Percentiles rank a stretch among this genome's conserved stretches.
phyloP scores from a whole-genome alignment of 1,284 basidiomycete genomes.

The Ganoderma sp. region DNA sequence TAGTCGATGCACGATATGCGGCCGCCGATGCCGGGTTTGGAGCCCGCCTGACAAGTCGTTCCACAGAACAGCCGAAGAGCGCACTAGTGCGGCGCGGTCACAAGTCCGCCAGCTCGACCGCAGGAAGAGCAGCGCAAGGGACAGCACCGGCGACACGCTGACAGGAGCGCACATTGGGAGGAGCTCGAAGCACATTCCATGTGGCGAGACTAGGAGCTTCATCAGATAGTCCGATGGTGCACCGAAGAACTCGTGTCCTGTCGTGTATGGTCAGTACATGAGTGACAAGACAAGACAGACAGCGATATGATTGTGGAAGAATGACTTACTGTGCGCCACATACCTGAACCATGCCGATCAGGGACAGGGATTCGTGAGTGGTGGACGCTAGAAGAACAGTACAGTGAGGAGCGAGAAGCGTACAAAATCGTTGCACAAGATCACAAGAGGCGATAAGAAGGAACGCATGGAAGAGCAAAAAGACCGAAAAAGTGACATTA shows the following conservation, averaged over 20 bases:
- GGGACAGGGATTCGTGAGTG: not conserved
- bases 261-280: not conserved
- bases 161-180: not conserved
- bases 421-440: not conserved
- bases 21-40: not conserved
- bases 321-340: not conserved
- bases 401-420: not conserved
- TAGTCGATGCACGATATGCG: not conserved
- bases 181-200: not conserved
- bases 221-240: constrained; percentile 2
- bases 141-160: not conserved
- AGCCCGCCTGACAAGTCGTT: not conserved
- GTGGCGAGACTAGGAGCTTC: not conserved
- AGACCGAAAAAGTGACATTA: not conserved
- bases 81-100: not conserved
- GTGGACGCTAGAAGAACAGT: not conserved
- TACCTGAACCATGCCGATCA: not conserved
- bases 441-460: not conserved
- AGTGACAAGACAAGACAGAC: not conserved
- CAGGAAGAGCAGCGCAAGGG: not conserved
- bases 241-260: not conserved
- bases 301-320: not conserved
- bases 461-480: not conserved
- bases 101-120: not conserved
- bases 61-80: not conserved